phyloP scores from a whole-genome alignment of 305 asterid genomes.

The Rubia occidens region DNA sequence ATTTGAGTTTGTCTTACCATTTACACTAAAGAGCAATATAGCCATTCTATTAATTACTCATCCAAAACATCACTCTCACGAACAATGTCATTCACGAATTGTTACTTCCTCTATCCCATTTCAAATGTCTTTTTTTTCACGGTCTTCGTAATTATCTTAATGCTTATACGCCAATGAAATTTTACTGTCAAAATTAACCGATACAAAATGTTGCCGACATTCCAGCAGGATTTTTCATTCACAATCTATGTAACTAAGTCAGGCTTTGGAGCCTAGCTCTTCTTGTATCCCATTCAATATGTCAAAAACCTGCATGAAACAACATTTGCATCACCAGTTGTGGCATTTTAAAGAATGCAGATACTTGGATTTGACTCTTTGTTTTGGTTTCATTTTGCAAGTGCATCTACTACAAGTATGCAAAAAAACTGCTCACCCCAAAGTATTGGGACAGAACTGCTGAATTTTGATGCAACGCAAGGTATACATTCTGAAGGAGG shows the following conservation, averaged over 20 bases:
- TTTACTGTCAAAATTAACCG: too few relatives aligned
- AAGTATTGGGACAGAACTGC: conserved; percentile 34
- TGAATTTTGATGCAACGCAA: conserved; percentile 39
- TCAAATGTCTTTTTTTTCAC: too few relatives aligned
- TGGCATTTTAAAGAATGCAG: too few relatives aligned
- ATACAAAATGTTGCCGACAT: too few relatives aligned
- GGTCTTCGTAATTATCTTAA: too few relatives aligned
- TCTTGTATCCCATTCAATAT: conserved; percentile 44
- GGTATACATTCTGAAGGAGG: conserved; percentile 47
- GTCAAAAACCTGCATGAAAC: conserved; percentile 43
- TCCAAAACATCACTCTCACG: neutral
- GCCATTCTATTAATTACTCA: neutral
- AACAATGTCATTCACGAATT: too few relatives aligned
- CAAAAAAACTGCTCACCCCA: conserved; percentile 30
- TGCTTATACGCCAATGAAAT: too few relatives aligned
- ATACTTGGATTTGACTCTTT: too few relatives aligned
- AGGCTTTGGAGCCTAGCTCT: conserved; percentile 28
- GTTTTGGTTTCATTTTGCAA: neutral
- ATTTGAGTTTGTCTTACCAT: too few relatives aligned
- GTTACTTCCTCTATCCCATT: too few relatives aligned
- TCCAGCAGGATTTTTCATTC: too few relatives aligned
- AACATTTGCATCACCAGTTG: neutral
- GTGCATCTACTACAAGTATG: neutral
- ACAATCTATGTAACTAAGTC: neutral
- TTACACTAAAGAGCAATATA: too few relatives aligned